Evolutionary conservation across 2,329 filamentous ascomycete species (phyloP), one percentile per base, ranked within the genome.

Genomic region (Fusarium sp.): DNA sequence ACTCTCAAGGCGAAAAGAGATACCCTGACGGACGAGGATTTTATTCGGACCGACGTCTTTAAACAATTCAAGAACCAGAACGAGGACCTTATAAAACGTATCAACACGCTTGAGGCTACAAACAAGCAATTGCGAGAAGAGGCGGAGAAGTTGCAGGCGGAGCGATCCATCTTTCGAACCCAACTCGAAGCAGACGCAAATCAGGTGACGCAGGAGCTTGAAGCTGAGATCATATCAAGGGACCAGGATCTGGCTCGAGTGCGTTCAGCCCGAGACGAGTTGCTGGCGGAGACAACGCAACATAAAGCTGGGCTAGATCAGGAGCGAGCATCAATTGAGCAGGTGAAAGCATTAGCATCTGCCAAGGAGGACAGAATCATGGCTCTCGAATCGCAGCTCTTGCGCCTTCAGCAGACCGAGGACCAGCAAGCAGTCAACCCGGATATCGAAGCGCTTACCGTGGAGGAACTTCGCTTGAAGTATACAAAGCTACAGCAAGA

Each of bases 31-130:
- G 96, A 99, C 75, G 96, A 99, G 68, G 96, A 99, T 74, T 98
- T 97, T 77, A 91, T 94, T 43, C 90, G 94, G 61, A 97, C 94
- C 7, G 94, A 98, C 74, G 86, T 97, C 5, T 99, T 97, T 86
- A 98, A 97, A 81, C 90, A 92, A 67, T 87, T 98, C 76, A 97
- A 94, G 81, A 88, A 87, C 25, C 94, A 98, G 75, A 93, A 97
- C 74, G 96, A 98, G 76, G 95, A 98, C 74, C 88, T 97, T 11
- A 94, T 98, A 73, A 95, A 93, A 79, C 91, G 94, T 40, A 90
- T 97, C 76, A 99, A 99, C 79, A 91, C 95, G 74, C 82, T 98
- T 16, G 95, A 98, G 80, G 94, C 94, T 6, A 92, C 91, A 15
- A 98, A 98, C 79, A 90, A 92, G 64, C 91, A 94, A 71, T 80